Base-by-base conservation (phyloP, 2,329 filamentous ascomycete species). In the Penicillium rolfsii region DNA sequence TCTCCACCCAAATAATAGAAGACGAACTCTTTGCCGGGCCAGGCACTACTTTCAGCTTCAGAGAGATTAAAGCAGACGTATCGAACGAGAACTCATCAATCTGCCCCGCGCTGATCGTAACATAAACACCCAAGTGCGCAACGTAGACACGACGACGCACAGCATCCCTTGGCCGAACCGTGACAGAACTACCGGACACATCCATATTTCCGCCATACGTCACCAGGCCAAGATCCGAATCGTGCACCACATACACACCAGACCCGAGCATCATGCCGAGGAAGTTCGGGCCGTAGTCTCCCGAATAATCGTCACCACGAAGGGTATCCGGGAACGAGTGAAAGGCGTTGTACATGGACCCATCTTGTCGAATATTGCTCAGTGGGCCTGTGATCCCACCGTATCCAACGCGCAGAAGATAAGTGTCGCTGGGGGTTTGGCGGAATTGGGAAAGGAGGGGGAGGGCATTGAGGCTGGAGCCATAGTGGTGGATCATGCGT, bases 401-500 rank as follows among this genome's bases (percentile, higher is more conserved):
- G 65, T 83, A 87, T 0, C 83, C 85, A 0, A 83, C 78, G 2
- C 83, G 80, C 2, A 87, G 74, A 1, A 83, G 75, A 59, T 87
- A 83, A 6, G 80, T 71, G 64, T 84, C 80, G 0, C 74, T 68
- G 0, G 83, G 76, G 36, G 81, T 68, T 24, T 60, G 61, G 38
- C 83, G 81, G 71, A 83, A 87, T 3, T 81, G 76, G 1, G 79
- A 78, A 2, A 87, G 80, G 1, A 86, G 74, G 1, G 84, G 83
- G 0, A 85, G 78, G 0, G 84, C 79, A 69, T 87, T 87, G 5
- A 87, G 81, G 0, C 79, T 82, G 0, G 84, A 86, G 19, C 85
- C 85, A 64, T 87, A 88, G 71, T 88, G 85, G 66, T 88, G 85
- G 60, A 87, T 81, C 70, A 85, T 82, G 4, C 80, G 73, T 62